Evolutionary conservation across 768 basidiomycete genomes (phyloP), one percentile per base, ranked within the genome.

Genomic region (Pisolithus microcarpus): DNA sequence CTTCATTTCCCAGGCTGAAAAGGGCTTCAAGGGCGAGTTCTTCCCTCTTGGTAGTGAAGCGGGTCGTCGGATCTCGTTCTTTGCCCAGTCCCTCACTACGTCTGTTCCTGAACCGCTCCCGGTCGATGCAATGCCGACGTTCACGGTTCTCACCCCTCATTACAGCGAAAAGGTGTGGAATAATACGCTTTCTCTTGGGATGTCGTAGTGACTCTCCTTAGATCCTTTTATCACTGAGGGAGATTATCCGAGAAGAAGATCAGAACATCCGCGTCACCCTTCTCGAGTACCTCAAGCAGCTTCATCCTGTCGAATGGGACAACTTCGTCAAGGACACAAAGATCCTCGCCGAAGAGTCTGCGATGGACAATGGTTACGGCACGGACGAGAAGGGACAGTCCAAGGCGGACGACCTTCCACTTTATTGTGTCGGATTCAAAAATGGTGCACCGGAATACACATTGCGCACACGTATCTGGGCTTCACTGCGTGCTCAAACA

Each of bases 271-370:
- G 95, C 36, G 96, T 99, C 52, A 98, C 96, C 23, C 82, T 98
- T 26, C 76, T 99, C 38, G 96, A 97, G 69, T 99, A 98, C 72
- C 77, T 99, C 60, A 99, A 99, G 70, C 96, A 98, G 65, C 81
- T 99, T 37, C 96, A 99, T 65, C 89, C 93, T 4, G 75, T 98
- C 60, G 96, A 99, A 66, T 99, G 96, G 96, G 91, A 95, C 70
- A 98, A 99, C 69, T 98, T 99, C 56, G 96, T 99, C 60, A 93
- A 92, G 75, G 96, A 99, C 66, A 99, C 96, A 63, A 98, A 93
- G 76, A 99, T 99, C 58, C 78, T 99, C 36, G 94, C 96, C 1
- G 93, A 97, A 66, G 96, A 99, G 65, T 90, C 91, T 2, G 81
- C 85, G 30, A 80, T 85, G 77, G 92, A 84, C 68, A 86, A 83